Evolutionary conservation across 2,329 filamentous ascomycete genomes (phyloP).

Genomic region (Paraphoma chrysanthemicola): DNA sequence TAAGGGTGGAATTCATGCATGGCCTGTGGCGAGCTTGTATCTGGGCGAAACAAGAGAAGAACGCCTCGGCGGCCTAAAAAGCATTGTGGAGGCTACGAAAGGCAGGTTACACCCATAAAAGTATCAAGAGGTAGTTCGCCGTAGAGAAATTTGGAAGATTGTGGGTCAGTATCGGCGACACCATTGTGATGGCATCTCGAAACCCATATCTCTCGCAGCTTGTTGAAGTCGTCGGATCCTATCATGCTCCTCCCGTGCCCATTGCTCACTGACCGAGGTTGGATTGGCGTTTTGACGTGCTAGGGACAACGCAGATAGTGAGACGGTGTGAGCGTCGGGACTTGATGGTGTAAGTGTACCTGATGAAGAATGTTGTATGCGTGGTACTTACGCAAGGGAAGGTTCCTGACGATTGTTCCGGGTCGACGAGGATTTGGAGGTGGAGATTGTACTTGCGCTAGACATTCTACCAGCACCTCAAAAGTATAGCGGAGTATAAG

Average conservation of each 20-base stretch:
- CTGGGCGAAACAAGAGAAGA: slow-evolving; percentile 57
- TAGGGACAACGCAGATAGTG: slow-evolving; percentile 2
- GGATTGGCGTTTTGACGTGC: slow-evolving; percentile 9
- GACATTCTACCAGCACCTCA: no score
- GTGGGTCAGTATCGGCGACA: slow-evolving; percentile 3
- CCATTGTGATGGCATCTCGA: slow-evolving; percentile 10
- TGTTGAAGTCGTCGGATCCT: slow-evolving; percentile 7
- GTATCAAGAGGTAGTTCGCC: background rate
- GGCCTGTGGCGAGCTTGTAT: slow-evolving; percentile 75
- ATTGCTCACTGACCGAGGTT: background rate
- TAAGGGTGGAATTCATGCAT: slow-evolving; percentile 76
- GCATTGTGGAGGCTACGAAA: slow-evolving; percentile 50
- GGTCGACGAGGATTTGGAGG: no score
- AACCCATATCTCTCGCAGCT: slow-evolving; percentile 13
- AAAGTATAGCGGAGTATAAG: no score
- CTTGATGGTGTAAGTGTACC: background rate
- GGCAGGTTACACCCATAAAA: slow-evolving; percentile 29
- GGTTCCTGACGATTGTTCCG: no score
- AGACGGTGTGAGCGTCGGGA: background rate
- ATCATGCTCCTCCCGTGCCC: slow-evolving; percentile 5
- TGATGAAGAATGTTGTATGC: no score
- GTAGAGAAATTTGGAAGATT: background rate
- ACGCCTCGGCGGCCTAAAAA: slow-evolving; percentile 55
- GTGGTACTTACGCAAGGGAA: no score
- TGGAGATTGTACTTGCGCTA: no score